phyloP scores from a whole-genome alignment of 495 filamentous ascomycete species.

The Penicillium mononematosum region DNA sequence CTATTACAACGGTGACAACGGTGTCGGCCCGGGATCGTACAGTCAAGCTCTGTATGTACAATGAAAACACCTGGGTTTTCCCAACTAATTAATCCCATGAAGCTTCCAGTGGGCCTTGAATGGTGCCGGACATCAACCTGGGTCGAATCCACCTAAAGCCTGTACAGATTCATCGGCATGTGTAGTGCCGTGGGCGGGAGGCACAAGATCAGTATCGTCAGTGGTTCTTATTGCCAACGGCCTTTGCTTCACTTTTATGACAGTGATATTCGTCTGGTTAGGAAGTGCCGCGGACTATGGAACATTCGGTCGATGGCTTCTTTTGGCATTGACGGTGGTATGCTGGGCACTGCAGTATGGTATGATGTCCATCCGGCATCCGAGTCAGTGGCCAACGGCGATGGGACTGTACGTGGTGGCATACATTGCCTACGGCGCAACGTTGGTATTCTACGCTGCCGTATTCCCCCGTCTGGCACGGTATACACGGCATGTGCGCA shows the following conservation, averaged over 20 bases:
- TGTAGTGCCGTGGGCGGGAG: slow-evolving; percentile 47
- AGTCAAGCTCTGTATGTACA: slow-evolving; percentile 42
- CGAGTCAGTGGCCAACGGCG: slow-evolving; percentile 48
- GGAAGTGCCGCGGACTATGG: slow-evolving; percentile 53
- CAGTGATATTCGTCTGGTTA: slow-evolving; percentile 49
- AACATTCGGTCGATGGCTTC: slow-evolving; percentile 50
- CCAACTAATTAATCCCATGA: slow-evolving; percentile 2
- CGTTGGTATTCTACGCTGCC: slow-evolving; percentile 50
- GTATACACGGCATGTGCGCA: slow-evolving; percentile 49
- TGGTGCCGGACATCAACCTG: slow-evolving; percentile 44
- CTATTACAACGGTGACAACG: slow-evolving; percentile 51
- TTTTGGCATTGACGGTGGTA: slow-evolving; percentile 45
- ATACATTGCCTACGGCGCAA: slow-evolving; percentile 49
- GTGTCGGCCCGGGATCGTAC: slow-evolving; percentile 49
- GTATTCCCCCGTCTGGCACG: slow-evolving; percentile 47
- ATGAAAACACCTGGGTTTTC: too few relatives aligned
- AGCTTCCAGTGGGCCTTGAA: slow-evolving; percentile 52
- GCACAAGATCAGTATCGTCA: slow-evolving; percentile 44
- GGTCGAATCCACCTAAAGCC: slow-evolving; percentile 37
- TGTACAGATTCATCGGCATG: slow-evolving; percentile 46
- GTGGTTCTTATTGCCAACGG: slow-evolving; percentile 51
- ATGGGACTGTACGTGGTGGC: slow-evolving; percentile 51
- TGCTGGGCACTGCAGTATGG: slow-evolving; percentile 51
- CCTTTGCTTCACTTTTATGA: slow-evolving; percentile 52
- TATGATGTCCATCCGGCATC: slow-evolving; percentile 44